A percentile compares a stretch with the other conserved stretches of the same genome.
Conservation (phyloP, 345 rosid genomes). For the Hirschfeldia incana region DNA sequence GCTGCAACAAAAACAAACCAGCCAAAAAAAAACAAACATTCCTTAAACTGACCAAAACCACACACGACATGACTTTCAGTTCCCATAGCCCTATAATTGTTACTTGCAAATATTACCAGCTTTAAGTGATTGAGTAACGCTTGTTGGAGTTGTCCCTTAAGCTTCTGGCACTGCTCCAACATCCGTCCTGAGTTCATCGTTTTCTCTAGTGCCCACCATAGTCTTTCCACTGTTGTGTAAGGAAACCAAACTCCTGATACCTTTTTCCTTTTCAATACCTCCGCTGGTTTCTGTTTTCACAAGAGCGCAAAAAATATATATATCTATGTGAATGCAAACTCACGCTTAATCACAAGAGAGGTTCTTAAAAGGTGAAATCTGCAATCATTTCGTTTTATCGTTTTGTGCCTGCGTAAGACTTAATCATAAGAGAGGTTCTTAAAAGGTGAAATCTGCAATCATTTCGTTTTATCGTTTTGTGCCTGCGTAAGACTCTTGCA, state of each 20-base stretch:
- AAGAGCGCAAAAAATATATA: not conserved
- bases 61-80: not conserved
- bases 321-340: not conserved
- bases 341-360: not conserved
- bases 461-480: not conserved
- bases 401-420: constrained; percentile 4
- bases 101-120: constrained; percentile 51
- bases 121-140: constrained; percentile 74
- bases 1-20: constrained; percentile 46
- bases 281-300: constrained; percentile 67
- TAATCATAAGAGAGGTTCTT: not conserved
- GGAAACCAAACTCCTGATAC: constrained; percentile 84
- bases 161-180: constrained; percentile 78
- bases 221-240: constrained; percentile 63
- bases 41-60: not conserved
- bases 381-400: not conserved
- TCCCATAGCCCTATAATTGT: not conserved
- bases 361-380: not conserved
- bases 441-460: not conserved
- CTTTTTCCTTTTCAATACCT: constrained; percentile 66
- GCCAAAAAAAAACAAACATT: not conserved
- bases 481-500: constrained; percentile 2
- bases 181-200: constrained; percentile 55
- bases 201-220: constrained; percentile 81
- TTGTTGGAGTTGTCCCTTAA: constrained; percentile 58